Evolutionary conservation across 2,329 filamentous ascomycete genomes (phyloP).

Genomic region (Cryoendolithus antarcticus): DNA sequence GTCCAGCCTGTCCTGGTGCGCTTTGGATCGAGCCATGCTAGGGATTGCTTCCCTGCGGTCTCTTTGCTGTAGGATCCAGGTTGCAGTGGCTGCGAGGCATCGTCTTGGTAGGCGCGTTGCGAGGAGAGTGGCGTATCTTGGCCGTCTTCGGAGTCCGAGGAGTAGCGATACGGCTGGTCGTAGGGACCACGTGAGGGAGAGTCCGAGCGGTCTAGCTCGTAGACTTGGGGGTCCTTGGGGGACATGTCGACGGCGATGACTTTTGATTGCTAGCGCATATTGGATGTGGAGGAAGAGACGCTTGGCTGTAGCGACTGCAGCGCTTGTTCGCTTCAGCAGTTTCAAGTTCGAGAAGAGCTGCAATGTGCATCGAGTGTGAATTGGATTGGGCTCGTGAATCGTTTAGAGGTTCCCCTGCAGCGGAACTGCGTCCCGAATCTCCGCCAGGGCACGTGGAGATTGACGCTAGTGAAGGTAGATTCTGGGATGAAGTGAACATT

Average conservation of each 20-base stretch:
- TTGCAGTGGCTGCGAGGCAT: slow-evolving; percentile 22
- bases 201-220: slow-evolving; percentile 18
- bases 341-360: background rate
- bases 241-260: slow-evolving; percentile 11
- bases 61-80: slow-evolving; percentile 21
- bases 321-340: background rate
- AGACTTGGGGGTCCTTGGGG: slow-evolving; percentile 16
- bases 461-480: no score
- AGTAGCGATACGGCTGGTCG: slow-evolving; percentile 7
- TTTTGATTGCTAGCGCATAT: slow-evolving; percentile 3
- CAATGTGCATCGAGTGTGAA: no score
- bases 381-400: no score
- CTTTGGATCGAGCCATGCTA: slow-evolving; percentile 14
- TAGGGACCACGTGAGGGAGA: slow-evolving; percentile 5
- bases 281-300: background rate
- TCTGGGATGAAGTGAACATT: no score
- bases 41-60: slow-evolving; percentile 8
- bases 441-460: no score
- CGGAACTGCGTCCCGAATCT: no score
- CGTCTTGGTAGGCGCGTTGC: slow-evolving; percentile 27
- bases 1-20: slow-evolving; percentile 12
- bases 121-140: slow-evolving; percentile 34
- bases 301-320: background rate
- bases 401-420: no score
- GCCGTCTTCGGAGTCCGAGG: slow-evolving; percentile 24